A percentile compares a stretch with the other conserved stretches of the same genome.
phyloP scores from a whole-genome alignment of 2,329 filamentous ascomycete species.

The Sarocladiaceae sp. region DNA sequence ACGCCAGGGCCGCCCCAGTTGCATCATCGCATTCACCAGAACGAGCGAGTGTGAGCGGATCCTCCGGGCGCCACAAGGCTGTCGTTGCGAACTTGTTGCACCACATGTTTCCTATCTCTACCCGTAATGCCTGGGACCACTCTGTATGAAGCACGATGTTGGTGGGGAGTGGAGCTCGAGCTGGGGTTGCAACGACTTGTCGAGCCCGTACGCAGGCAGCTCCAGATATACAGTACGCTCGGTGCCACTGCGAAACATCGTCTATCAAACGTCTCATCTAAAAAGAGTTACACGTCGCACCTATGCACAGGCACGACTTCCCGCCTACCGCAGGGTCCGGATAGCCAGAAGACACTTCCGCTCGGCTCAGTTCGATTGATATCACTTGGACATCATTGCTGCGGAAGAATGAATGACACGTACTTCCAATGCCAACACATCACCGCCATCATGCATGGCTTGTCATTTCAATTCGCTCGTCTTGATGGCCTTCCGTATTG shows the following conservation, averaged over 20 bases:
- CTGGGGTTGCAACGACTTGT: neutral
- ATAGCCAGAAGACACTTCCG: too few species aligned
- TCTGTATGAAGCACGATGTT: neutral
- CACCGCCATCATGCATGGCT: too few species aligned
- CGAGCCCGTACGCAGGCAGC: too few species aligned
- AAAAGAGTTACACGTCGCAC: neutral
- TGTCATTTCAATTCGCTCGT: neutral
- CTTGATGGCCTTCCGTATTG: too few species aligned
- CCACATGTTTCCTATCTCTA: neutral
- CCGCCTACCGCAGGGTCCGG: neutral
- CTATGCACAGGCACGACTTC: neutral
- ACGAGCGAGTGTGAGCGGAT: neutral
- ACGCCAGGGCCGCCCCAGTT: neutral
- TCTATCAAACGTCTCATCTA: conserved; percentile 6
- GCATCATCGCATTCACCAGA: neutral
- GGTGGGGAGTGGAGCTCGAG: conserved; percentile 5
- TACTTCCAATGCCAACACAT: neutral
- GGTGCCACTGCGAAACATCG: neutral
- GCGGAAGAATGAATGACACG: neutral
- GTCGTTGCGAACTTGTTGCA: neutral
- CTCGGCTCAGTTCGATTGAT: too few species aligned
- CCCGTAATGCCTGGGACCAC: too few species aligned
- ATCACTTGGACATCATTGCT: neutral
- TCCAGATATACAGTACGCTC: too few species aligned
- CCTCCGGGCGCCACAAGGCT: conserved; percentile 5